phyloP scores from a whole-genome alignment of 306 rosid species.

The Dryas octopetala region DNA sequence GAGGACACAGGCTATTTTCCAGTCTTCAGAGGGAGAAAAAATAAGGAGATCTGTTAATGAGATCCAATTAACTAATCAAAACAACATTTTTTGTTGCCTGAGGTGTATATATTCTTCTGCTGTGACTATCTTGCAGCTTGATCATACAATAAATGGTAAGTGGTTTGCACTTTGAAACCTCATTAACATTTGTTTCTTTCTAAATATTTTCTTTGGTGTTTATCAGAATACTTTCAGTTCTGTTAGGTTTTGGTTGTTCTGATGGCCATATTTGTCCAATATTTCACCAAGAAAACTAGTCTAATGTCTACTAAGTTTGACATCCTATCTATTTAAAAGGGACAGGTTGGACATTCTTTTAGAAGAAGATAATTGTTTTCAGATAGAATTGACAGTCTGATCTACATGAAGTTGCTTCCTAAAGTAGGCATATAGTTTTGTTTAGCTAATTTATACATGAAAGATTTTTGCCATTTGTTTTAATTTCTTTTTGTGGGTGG shows the following conservation, averaged over 20 bases:
- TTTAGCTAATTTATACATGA: background rate
- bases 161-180: background rate
- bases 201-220: background rate
- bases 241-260: background rate
- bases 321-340: background rate
- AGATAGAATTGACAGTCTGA: no score
- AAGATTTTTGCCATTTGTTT: background rate
- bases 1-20: background rate
- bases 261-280: background rate
- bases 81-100: background rate
- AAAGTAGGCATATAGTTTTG: background rate
- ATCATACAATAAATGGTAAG: slow-evolving; percentile 11
- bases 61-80: background rate
- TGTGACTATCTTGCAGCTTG: slow-evolving; percentile 4
- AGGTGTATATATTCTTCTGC: slow-evolving; percentile 10
- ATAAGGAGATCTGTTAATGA: background rate
- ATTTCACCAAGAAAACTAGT: slow-evolving; percentile 1
- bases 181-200: background rate
- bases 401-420: background rate
- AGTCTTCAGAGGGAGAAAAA: background rate
- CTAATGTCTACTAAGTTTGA: background rate
- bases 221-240: background rate
- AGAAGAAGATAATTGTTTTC: no score
- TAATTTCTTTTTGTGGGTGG: background rate
- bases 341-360: background rate